Evolutionary conservation across 495 filamentous ascomycete genomes (phyloP), one percentile per base, ranked within the genome.

Genomic region (Umbilicaria muhlenbergii): DNA sequence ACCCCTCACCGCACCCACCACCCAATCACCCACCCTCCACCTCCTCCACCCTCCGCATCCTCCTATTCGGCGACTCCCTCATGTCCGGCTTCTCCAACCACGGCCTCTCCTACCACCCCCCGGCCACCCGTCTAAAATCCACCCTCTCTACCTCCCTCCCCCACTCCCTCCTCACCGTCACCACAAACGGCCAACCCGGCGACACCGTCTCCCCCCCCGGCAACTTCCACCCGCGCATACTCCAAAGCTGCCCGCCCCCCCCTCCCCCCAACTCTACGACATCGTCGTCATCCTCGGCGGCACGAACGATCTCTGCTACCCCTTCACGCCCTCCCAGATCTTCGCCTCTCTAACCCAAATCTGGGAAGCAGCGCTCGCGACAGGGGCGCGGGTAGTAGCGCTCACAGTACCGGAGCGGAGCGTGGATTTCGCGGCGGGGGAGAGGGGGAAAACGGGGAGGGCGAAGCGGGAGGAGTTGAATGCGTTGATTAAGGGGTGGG

Each of bases 21-120:
- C 6, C 24, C 24, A 6, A 28, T 1, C 2, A 1, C 24, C 24
- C 24, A 3, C 24, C 24, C 24, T 7, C 5, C 24, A 8, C 24
- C 5, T 74, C 74, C 11, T 64, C 71, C 42, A 79, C 75, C 34
- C 67, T 86, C 49, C 70, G 72, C 35, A 54, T 67, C 34, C 66
- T 81, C 24, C 5, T 14, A 61, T 77, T 81, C 52, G 78, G 78
- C 55, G 64, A 78, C 58, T 77, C 72, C 35, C 67, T 81, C 18
- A 80, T 76, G 10, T 61, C 61, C 11, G 78, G 78, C 21, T 78
- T 62, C 59, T 59, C 68, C 16, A 34, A 44, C 32, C 62, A 49
- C 41, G 73, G 73, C 18, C 24, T 54, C 7, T 31, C 54, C 15
- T 65, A 62, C 44, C 67, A 73, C 35, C 74, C 78, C 0, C 80